Percentiles rank a stretch among this genome's conserved stretches.
Evolutionary conservation across 2,329 filamentous ascomycete species (phyloP).

Genomic region (Apiospora kogelbergensis): DNA sequence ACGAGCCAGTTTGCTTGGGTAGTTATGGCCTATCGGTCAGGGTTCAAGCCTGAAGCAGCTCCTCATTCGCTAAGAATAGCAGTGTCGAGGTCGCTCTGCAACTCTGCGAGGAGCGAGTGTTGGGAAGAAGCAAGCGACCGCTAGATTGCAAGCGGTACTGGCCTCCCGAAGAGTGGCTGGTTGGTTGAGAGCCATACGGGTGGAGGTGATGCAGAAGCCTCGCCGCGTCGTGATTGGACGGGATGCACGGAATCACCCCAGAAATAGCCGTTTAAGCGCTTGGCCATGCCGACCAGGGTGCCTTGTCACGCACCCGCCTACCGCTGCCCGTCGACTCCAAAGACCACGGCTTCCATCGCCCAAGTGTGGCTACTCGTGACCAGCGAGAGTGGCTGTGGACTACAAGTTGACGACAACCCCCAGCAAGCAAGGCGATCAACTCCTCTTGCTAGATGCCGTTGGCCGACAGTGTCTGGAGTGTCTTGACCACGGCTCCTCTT

Average conservation of each 20-base stretch:
- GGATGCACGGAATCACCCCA: conserved; percentile 21
- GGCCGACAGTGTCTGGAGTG: conserved; percentile 1
- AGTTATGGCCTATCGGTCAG: not conserved
- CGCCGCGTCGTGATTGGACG: conserved; percentile 27
- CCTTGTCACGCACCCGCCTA: conserved; percentile 19
- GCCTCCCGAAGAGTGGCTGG: conserved; percentile 24
- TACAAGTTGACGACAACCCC: not conserved
- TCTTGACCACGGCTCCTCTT: not conserved
- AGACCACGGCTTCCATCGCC: not conserved
- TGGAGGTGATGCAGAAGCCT: conserved; percentile 25
- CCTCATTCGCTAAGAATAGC: conserved; percentile 31
- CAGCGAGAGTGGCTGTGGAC: not conserved
- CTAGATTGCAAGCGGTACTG: conserved; percentile 19
- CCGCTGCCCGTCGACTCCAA: not conserved
- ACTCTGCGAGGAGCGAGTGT: conserved; percentile 6
- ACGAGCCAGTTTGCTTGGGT: not conserved
- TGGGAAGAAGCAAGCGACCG: not conserved
- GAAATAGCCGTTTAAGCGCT: conserved; percentile 33
- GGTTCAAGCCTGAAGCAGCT: not conserved
- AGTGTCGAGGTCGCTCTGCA: conserved; percentile 14
- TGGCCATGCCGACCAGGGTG: conserved; percentile 23
- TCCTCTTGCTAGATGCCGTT: not conserved
- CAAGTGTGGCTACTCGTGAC: not conserved
- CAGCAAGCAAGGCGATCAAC: conserved; percentile 1
- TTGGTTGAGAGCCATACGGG: conserved; percentile 25